Percentiles rank a stretch among this genome's conserved stretches.
Conservation (phyloP, 176 grass and related monocot species). For the Bonia amplexicaulis region DNA sequence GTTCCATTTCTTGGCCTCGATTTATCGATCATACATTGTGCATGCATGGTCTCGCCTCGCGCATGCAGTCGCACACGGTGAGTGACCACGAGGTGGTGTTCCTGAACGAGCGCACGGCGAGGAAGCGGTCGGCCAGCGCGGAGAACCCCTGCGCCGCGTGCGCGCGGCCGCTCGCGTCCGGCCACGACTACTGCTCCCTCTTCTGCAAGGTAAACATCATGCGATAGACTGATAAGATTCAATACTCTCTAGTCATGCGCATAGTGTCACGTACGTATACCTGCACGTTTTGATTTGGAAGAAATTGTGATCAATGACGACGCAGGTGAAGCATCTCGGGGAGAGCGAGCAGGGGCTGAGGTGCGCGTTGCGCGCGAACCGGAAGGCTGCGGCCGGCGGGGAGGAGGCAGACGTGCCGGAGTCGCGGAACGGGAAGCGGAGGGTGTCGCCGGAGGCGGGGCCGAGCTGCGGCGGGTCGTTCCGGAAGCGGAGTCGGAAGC, state of each 20-base stretch:
- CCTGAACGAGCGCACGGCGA: conserved; percentile 48
- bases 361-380: not conserved
- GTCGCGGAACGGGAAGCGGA: conserved; percentile 4
- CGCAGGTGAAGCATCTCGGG: conserved; percentile 37
- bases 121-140: conserved; percentile 27
- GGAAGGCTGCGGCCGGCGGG: not conserved
- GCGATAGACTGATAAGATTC: not conserved
- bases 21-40: not conserved
- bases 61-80: conserved; percentile 39
- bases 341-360: conserved; percentile 37
- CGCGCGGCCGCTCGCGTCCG: conserved; percentile 18
- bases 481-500: conserved; percentile 42
- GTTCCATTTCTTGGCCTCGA: not conserved
- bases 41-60: not conserved
- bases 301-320: not conserved
- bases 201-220: conserved; percentile 40
- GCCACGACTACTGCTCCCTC: conserved; percentile 35
- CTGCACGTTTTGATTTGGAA: not conserved
- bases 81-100: conserved; percentile 58
- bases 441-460: conserved; percentile 1
- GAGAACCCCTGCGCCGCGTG: conserved; percentile 42
- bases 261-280: not conserved
- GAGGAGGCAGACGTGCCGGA: not conserved
- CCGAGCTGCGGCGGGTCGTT: conserved; percentile 28
- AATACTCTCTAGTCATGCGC: not conserved